Evolutionary conservation across 495 filamentous ascomycete species (phyloP).

Genomic region (Trypethelium eluteriae): DNA sequence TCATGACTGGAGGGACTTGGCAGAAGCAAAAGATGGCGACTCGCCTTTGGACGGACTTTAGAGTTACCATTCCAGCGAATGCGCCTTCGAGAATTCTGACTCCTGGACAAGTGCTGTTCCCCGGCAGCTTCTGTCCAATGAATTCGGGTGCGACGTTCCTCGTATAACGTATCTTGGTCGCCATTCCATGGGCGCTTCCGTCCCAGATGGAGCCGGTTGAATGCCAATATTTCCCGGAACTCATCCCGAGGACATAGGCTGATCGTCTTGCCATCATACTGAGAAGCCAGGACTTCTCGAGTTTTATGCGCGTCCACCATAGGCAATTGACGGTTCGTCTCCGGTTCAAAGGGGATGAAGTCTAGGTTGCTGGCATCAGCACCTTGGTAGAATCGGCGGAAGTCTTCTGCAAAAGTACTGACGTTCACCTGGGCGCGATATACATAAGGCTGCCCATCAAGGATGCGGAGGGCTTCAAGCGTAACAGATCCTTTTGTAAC

Average conservation of each 20-base stretch:
- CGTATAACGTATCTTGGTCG: too few relatives aligned
- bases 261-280: neutral
- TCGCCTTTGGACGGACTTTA: too few relatives aligned
- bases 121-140: too few relatives aligned
- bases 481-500: neutral
- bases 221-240: neutral
- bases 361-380: neutral
- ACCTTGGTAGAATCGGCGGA: neutral
- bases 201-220: too few relatives aligned
- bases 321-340: neutral
- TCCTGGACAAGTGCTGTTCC: too few relatives aligned
- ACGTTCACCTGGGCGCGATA: neutral
- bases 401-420: neutral
- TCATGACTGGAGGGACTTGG: too few relatives aligned
- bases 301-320: neutral
- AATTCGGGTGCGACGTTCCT: too few relatives aligned
- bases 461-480: neutral
- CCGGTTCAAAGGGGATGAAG: neutral
- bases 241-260: neutral
- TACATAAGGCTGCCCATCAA: neutral
- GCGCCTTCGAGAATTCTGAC: too few relatives aligned
- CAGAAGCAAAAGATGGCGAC: too few relatives aligned
- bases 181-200: too few relatives aligned
- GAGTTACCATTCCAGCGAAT: too few relatives aligned
- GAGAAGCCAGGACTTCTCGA: neutral